Base-by-base conservation (phyloP, 1,284 basidiomycete genomes). In the Pascua sp. region DNA sequence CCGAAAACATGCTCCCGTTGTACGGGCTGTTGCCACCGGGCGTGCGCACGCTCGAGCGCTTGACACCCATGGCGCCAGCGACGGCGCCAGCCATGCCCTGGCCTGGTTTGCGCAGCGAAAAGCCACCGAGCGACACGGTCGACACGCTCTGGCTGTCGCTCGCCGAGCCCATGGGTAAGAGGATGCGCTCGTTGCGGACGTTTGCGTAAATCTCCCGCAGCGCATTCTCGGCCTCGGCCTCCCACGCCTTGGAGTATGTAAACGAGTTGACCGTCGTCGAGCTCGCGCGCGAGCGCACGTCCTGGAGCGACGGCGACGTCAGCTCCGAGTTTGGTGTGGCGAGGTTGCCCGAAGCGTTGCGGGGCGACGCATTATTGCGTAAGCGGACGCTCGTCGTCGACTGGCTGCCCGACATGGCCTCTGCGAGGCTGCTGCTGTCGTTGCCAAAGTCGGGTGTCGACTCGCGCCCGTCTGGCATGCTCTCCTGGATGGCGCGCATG, bases 191-290 rank as follows among this genome's bases (percentile, higher is more conserved):
- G 47, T 80, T 83, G 78, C 94, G 93, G 76, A 98, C 87, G 11
- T 91, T 87, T 59, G 83, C 83, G 80, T 94, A 98, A 81, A 98
- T 96, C 69, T 98, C 95, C 83, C 91, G 93, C 62, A 98, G 82
- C 59, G 91, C 72, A 59, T 66, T 83, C 73, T 96, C 93, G 80
- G 96, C 85, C 53, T 94, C 91, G 9, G 68, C 74, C 68, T 95
- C 91, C 89, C 91, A 96, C 0, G 67, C 60, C 52, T 70, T 73
- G 46, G 52, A 61, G 58, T 71, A 73, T 36, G 53, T 63, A 47
- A 70, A 70, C n/a, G 68, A 70, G 24, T 69, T 71, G 49, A 59
- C 59, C 54, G 71, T 62, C 7, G 69, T 73, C 12, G 65, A 67
- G 2, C 68, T 68, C 47, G 70, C 73, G 24, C 60, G 57, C 8